These are phyloP conservation scores for Phytophthora pinifolia DNA, from an alignment of 352 stramenopile species.

Conservation along the genomic window DNA sequence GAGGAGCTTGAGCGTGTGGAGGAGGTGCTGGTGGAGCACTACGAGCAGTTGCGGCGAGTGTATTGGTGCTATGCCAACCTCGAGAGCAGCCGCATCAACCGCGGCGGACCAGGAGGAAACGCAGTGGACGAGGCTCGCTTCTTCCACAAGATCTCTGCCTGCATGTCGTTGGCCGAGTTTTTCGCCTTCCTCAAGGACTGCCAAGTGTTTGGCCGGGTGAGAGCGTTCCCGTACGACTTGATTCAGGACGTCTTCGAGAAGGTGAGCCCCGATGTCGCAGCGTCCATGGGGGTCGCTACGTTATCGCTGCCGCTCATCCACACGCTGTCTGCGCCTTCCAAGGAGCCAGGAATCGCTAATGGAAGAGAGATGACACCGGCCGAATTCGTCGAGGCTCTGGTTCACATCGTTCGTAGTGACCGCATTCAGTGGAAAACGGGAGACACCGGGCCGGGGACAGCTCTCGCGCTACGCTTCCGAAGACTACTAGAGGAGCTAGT, in stretches of 20 bases:
- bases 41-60: slow-evolving; percentile 43
- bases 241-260: slow-evolving; percentile 56
- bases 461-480: slow-evolving; percentile 44
- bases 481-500: slow-evolving; percentile 55
- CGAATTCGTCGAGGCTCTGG: slow-evolving; percentile 68
- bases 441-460: not conserved
- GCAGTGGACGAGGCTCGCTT: slow-evolving; percentile 51
- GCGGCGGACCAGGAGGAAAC: slow-evolving; percentile 1
- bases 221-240: slow-evolving; percentile 60
- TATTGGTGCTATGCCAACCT: slow-evolving; percentile 64
- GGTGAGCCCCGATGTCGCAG: slow-evolving; percentile 45
- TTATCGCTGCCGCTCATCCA: slow-evolving; percentile 23
- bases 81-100: slow-evolving; percentile 20
- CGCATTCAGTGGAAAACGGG: slow-evolving; percentile 26
- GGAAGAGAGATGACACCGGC: slow-evolving; percentile 55
- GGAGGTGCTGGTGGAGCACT: slow-evolving; percentile 41
- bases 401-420: slow-evolving; percentile 52
- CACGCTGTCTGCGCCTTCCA: slow-evolving; percentile 21
- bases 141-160: slow-evolving; percentile 64
- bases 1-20: slow-evolving; percentile 42
- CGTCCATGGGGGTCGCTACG: slow-evolving; percentile 21
- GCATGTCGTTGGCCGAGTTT: slow-evolving; percentile 70
- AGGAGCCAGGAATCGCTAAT: slow-evolving; percentile 4
- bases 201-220: slow-evolving; percentile 50
- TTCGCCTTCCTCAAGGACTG: slow-evolving; percentile 69